Percentiles rank a stretch among this genome's conserved stretches.
phyloP scores from a whole-genome alignment of 148 eudicot genomes.

The Heliosperma pusillum region DNA sequence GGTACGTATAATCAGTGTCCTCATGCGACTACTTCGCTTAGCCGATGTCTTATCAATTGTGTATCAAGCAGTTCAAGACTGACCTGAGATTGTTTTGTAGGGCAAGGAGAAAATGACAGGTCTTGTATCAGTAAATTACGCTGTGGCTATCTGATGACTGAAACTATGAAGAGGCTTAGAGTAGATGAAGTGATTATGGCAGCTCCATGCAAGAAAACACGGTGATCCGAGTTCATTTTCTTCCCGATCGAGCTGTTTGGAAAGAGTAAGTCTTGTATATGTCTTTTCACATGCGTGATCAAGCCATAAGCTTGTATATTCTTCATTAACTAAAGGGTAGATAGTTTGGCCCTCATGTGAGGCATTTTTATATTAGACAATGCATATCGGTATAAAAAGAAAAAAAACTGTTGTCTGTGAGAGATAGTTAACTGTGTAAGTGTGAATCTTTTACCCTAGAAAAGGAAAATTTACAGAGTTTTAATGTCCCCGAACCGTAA shows the following conservation, averaged over 20 bases:
- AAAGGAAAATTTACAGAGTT: too few species aligned
- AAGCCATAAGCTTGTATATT: too few species aligned
- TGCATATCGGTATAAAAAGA: too few species aligned
- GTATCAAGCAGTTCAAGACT: background rate
- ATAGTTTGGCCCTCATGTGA: too few species aligned
- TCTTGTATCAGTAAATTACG: conserved; percentile 17
- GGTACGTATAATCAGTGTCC: background rate
- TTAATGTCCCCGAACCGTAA: too few species aligned
- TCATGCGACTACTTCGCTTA: background rate
- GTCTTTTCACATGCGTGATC: background rate
- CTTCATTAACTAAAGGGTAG: too few species aligned
- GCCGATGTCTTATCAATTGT: background rate
- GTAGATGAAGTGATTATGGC: conserved; percentile 37
- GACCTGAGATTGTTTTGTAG: conserved; percentile 14
- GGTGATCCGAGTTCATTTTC: conserved; percentile 17
- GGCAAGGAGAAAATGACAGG: conserved; percentile 17
- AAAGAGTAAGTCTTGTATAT: background rate
- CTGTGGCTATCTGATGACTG: conserved; percentile 26
- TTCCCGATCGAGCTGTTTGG: background rate
- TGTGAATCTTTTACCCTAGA: too few species aligned
- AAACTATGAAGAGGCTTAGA: conserved; percentile 37
- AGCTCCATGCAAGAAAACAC: conserved; percentile 37
- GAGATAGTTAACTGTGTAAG: too few species aligned
- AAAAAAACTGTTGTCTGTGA: too few species aligned
- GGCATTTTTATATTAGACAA: too few species aligned